Percentiles rank a stretch among this genome's conserved stretches.
phyloP scores from a whole-genome alignment of 257 asterid genomes.

The Nicotiana otophora region DNA sequence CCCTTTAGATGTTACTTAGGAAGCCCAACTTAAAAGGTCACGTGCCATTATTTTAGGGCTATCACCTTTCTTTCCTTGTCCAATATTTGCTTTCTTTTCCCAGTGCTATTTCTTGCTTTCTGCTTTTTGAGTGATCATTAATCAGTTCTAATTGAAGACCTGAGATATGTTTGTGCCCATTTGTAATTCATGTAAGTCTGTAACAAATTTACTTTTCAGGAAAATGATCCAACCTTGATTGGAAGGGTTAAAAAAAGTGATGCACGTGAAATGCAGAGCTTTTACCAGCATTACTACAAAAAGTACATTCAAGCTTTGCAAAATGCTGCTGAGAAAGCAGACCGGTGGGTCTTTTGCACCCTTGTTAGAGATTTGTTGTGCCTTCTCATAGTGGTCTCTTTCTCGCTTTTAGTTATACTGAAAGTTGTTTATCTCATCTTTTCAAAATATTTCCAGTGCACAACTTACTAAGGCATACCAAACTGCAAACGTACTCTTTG shows the following conservation, averaged over 20 bases:
- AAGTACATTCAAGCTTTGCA: slow-evolving; percentile 97
- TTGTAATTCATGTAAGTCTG: not conserved
- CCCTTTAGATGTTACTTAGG: not conserved
- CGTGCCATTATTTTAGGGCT: not conserved
- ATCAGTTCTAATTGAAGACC: not conserved
- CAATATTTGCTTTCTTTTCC: not conserved
- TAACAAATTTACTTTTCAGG: slow-evolving; percentile 43
- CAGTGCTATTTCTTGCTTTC: not conserved
- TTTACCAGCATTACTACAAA: slow-evolving; percentile 95
- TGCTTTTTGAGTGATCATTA: not conserved
- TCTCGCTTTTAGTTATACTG: slow-evolving; percentile 3
- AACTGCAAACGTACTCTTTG: slow-evolving; percentile 97
- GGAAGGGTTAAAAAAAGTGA: slow-evolving; percentile 99
- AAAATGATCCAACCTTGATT: slow-evolving; percentile 92
- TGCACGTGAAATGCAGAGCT: slow-evolving; percentile 99
- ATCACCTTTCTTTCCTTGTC: not conserved
- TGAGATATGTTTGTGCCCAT: not conserved
- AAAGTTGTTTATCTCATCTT: not conserved
- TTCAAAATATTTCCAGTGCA: slow-evolving; percentile 55
- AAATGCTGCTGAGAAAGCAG: slow-evolving; percentile 98
- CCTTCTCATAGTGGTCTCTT: not conserved
- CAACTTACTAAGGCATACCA: slow-evolving; percentile 98
- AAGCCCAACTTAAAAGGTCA: not conserved
- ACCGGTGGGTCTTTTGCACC: slow-evolving; percentile 57
- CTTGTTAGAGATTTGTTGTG: not conserved